phyloP scores from a whole-genome alignment of 1,139 yeast species.

The Debaryomyces coudertii region DNA sequence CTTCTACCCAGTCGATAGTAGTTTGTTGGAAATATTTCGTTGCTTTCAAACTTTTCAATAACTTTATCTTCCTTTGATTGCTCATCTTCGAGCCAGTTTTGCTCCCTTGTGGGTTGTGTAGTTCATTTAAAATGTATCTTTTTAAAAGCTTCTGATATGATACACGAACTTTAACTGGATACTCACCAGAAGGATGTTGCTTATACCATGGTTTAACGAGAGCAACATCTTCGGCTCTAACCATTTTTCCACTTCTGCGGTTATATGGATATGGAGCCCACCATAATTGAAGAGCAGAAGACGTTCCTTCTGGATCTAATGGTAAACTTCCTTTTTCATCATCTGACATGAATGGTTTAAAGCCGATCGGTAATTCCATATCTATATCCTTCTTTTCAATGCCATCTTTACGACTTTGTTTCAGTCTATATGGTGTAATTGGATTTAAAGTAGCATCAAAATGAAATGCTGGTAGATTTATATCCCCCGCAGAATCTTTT shows the following conservation, averaged over 20 bases:
- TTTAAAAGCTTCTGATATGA: slow-evolving; percentile 89
- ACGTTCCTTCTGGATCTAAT: slow-evolving; percentile 45
- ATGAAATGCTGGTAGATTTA: slow-evolving; percentile 58
- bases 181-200: slow-evolving; percentile 61
- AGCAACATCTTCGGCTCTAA: slow-evolving; percentile 89
- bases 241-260: slow-evolving; percentile 67
- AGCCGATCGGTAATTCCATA: slow-evolving; percentile 39
- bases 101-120: slow-evolving; percentile 46
- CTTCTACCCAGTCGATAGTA: slow-evolving; percentile 96
- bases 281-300: slow-evolving; percentile 65
- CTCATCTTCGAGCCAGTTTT: slow-evolving; percentile 38
- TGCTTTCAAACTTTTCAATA: slow-evolving; percentile 68
- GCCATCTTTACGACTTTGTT: slow-evolving; percentile 19
- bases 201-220: slow-evolving; percentile 81
- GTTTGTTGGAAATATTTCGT: slow-evolving; percentile 94
- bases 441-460: slow-evolving; percentile 62
- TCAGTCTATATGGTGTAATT: slow-evolving; percentile 42
- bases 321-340: slow-evolving; percentile 35
- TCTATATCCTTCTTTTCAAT: slow-evolving; percentile 35
- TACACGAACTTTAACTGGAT: slow-evolving; percentile 75
- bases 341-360: slow-evolving; percentile 50
- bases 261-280: slow-evolving; percentile 89
- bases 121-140: slow-evolving; percentile 68
- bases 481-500: slow-evolving; percentile 39
- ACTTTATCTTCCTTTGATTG: slow-evolving; percentile 52